phyloP scores from a whole-genome alignment of 2,329 filamentous ascomycete genomes.

The Neocucurbitaria cava region DNA sequence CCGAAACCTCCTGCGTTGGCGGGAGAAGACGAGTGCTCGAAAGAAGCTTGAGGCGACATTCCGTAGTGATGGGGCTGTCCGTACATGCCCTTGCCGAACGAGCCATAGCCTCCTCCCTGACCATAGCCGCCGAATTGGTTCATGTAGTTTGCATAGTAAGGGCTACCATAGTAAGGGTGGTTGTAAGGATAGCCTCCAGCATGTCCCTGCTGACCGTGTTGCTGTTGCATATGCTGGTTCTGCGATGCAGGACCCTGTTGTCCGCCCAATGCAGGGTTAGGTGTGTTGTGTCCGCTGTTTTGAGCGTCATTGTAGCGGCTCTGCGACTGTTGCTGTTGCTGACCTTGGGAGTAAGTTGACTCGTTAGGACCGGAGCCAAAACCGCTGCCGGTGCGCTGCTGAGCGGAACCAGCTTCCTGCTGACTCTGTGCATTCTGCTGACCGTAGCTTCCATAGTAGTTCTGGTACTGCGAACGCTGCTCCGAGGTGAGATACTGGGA shows the following conservation, averaged over 20 bases:
- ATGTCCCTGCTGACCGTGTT: conserved; percentile 51
- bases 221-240: conserved; percentile 54
- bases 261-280: conserved; percentile 73
- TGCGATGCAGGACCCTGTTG: conserved; percentile 61
- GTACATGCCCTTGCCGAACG: conserved; percentile 67
- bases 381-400: conserved; percentile 78
- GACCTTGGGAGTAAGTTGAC: conserved; percentile 68
- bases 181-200: conserved; percentile 54
- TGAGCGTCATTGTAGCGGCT: conserved; percentile 78
- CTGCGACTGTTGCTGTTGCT: conserved; percentile 68
- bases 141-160: conserved; percentile 69
- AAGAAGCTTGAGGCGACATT: conserved; percentile 62
- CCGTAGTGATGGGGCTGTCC: conserved; percentile 68
- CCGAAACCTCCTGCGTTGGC: conserved; percentile 64
- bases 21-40: conserved; percentile 70
- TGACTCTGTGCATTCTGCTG: conserved; percentile 62
- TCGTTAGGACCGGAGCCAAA: conserved; percentile 70
- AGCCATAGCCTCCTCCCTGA: conserved; percentile 56
- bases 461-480: conserved; percentile 74
- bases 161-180: conserved; percentile 68
- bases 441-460: conserved; percentile 66
- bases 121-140: conserved; percentile 66
- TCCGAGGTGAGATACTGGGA: conserved; percentile 81
- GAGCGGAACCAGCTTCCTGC: conserved; percentile 73
- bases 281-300: conserved; percentile 89